These are phyloP conservation scores for Saccharomyces hybrid DNA, from an alignment of 1,139 yeast genomes.

Conservation along the genomic window DNA sequence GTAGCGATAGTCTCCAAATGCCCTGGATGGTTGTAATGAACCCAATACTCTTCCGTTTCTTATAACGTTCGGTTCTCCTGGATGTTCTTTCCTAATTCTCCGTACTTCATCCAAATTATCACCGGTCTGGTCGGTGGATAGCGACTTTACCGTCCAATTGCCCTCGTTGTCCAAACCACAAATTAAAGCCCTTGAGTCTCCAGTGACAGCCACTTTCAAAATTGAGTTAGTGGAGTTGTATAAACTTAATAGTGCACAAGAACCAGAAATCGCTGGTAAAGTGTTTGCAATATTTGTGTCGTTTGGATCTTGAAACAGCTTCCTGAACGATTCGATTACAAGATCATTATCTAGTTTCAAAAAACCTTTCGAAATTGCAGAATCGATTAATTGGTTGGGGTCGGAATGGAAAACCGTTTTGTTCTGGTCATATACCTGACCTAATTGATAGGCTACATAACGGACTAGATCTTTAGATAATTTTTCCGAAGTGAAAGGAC, in stretches of 20 bases:
- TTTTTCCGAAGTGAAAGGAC: slow-evolving; percentile 86
- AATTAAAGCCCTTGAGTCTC: slow-evolving; percentile 89
- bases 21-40: slow-evolving; percentile 90
- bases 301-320: slow-evolving; percentile 55
- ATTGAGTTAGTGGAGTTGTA: slow-evolving; percentile 69
- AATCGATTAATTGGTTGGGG: slow-evolving; percentile 36
- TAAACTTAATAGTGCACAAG: slow-evolving; percentile 83
- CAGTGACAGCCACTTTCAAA: slow-evolving; percentile 88
- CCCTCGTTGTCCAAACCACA: slow-evolving; percentile 63
- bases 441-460: slow-evolving; percentile 67
- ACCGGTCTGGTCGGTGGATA: slow-evolving; percentile 92
- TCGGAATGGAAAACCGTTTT: slow-evolving; percentile 10
- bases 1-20: slow-evolving; percentile 95
- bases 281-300: slow-evolving; percentile 48
- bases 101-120: slow-evolving; percentile 82
- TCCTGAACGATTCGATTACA: slow-evolving; percentile 66
- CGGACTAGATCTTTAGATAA: slow-evolving; percentile 72
- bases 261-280: slow-evolving; percentile 92
- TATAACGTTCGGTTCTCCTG: slow-evolving; percentile 77
- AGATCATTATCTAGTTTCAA: slow-evolving; percentile 78
- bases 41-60: slow-evolving; percentile 90
- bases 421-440: slow-evolving; percentile 39
- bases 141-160: slow-evolving; percentile 80
- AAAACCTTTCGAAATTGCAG: slow-evolving; percentile 77
- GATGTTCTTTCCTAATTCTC: slow-evolving; percentile 80